Evolutionary conservation across 208 protist species (phyloP).

Genomic region (Blechomonas ayalai): DNA sequence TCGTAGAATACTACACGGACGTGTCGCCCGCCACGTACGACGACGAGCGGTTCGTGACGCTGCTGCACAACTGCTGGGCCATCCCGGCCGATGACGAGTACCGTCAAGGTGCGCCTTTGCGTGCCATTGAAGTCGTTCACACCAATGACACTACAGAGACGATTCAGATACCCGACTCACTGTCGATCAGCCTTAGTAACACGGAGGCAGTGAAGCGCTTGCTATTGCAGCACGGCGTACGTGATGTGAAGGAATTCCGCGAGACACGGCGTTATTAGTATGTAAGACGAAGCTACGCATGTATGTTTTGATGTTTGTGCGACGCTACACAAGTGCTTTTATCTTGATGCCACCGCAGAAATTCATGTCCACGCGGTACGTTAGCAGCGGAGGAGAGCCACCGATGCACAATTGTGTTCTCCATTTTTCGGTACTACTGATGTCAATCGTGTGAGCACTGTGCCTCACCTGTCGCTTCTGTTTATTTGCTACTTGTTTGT

Average conservation of each 20-base stretch:
- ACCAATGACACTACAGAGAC: slow-evolving; percentile 47
- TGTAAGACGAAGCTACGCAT: neutral
- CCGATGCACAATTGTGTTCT: too few species aligned
- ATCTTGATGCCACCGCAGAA: too few species aligned
- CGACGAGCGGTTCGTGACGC: slow-evolving; percentile 77
- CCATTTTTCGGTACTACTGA: too few species aligned
- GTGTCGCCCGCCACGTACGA: slow-evolving; percentile 65
- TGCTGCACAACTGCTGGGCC: slow-evolving; percentile 58
- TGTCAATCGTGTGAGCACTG: slow-evolving; percentile 5
- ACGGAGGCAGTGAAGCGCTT: slow-evolving; percentile 35
- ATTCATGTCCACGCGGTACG: too few species aligned
- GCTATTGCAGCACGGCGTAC: slow-evolving; percentile 56
- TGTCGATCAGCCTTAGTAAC: slow-evolving; percentile 44
- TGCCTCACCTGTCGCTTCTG: neutral
- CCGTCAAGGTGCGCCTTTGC: slow-evolving; percentile 26
- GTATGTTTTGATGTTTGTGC: too few species aligned
- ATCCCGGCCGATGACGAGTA: slow-evolving; percentile 69
- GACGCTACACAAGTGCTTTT: too few species aligned
- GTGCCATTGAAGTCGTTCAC: slow-evolving; percentile 54
- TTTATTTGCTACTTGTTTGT: slow-evolving; percentile 9
- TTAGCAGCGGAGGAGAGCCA: too few species aligned
- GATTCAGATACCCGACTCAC: slow-evolving; percentile 57
- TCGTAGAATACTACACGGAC: slow-evolving; percentile 89
- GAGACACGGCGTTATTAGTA: slow-evolving; percentile 6
- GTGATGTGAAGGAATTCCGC: slow-evolving; percentile 52